Conservation (phyloP, 75 land plant species). For the Cunninghamia lanceolata region DNA sequence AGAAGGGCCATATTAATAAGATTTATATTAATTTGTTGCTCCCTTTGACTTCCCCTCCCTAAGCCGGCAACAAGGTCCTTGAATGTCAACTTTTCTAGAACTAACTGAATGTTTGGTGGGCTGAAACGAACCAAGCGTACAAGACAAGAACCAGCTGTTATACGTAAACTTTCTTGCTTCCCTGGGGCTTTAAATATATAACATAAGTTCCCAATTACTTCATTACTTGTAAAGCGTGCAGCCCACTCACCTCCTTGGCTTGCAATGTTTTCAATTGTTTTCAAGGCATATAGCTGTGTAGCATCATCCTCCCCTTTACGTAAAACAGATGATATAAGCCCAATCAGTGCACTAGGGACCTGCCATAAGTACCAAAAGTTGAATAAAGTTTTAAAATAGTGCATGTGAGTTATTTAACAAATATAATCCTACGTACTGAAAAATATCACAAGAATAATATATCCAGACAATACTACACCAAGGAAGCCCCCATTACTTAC, state of each 20-base stretch:
- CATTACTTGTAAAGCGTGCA: constrained; percentile 80
- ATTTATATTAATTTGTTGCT: constrained; percentile 90
- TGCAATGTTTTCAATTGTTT: constrained; percentile 92
- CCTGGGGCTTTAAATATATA: constrained; percentile 78
- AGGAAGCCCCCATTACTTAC: background rate
- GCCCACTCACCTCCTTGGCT: constrained; percentile 97
- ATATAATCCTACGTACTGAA: background rate
- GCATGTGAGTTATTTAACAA: background rate
- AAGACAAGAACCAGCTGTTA: constrained; percentile 97
- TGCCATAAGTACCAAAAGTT: constrained; percentile 21
- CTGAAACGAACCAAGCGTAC: constrained; percentile 86
- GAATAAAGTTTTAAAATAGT: background rate
- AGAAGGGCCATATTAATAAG: constrained; percentile 79
- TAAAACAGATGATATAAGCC: constrained; percentile 78
- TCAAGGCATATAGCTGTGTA: constrained; percentile 93
- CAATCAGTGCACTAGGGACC: constrained; percentile 80
- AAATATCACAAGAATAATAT: background rate
- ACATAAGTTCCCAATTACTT: constrained; percentile 77
- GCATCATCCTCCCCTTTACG: constrained; percentile 98
- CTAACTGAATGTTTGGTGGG: constrained; percentile 64
- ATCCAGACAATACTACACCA: background rate
- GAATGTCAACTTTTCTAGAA: constrained; percentile 80
- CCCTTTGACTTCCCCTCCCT: constrained; percentile 67
- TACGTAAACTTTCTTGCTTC: constrained; percentile 82
- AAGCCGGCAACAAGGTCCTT: constrained; percentile 70